Conservation (phyloP, 2,329 filamentous ascomycete genomes). For the Rutstroemia sp. region DNA sequence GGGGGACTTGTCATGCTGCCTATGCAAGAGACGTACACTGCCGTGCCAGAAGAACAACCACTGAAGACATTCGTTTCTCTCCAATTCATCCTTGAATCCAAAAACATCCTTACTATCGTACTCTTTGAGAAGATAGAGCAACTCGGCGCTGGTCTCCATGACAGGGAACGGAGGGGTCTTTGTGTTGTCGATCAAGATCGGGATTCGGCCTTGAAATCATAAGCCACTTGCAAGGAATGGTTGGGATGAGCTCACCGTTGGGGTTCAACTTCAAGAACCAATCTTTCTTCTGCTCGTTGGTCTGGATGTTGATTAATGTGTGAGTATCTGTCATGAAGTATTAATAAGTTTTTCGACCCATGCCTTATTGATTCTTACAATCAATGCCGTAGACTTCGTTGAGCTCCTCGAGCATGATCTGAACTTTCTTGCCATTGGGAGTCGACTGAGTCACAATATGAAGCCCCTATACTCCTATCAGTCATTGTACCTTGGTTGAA, state of each 20-base stretch:
- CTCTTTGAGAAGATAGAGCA: constrained; percentile 43
- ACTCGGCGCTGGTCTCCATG: constrained; percentile 44
- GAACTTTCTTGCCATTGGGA: constrained; percentile 44
- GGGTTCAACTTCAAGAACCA: constrained; percentile 43
- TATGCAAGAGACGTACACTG: constrained; percentile 27
- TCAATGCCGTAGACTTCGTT: constrained; percentile 41
- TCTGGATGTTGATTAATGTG: constrained; percentile 24
- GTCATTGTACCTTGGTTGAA: not conserved
- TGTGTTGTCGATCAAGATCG: constrained; percentile 43
- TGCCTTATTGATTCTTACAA: constrained; percentile 32
- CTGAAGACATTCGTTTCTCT: constrained; percentile 41
- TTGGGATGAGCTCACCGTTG: constrained; percentile 29
- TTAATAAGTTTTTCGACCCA: not conserved
- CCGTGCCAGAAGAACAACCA: constrained; percentile 51
- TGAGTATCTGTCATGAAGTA: constrained; percentile 7
- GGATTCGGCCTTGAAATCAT: constrained; percentile 34
- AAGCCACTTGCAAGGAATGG: not conserved
- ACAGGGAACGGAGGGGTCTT: constrained; percentile 42
- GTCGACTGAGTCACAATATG: constrained; percentile 44
- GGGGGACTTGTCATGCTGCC: not conserved
- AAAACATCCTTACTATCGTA: constrained; percentile 41
- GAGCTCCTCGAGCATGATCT: constrained; percentile 49
- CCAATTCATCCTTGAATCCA: constrained; percentile 43
- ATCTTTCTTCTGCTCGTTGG: constrained; percentile 48
- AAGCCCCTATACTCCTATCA: constrained; percentile 31